Evolutionary conservation across 768 basidiomycete species (phyloP).

Genomic region (Chalciporus pseudorubinellus): DNA sequence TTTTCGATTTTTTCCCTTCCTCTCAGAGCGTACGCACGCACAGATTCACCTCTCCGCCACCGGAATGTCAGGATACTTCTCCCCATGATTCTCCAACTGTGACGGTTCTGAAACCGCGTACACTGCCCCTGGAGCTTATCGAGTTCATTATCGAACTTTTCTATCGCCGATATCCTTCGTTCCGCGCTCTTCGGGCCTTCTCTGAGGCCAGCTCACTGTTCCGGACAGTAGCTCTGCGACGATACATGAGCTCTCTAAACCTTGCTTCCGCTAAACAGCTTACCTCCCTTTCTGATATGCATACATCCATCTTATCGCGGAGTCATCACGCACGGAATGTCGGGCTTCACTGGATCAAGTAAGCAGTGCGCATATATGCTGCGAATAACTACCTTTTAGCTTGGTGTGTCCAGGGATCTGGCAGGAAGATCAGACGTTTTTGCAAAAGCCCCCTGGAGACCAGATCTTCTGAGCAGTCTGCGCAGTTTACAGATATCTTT

Average conservation of each 20-base stretch:
- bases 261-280: slow-evolving; percentile 21
- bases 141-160: slow-evolving; percentile 31
- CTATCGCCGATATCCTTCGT: slow-evolving; percentile 20
- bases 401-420: slow-evolving; percentile 16
- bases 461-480: slow-evolving; percentile 34
- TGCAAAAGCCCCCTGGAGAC: slow-evolving; percentile 25
- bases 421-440: slow-evolving; percentile 17
- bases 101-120: slow-evolving; percentile 3
- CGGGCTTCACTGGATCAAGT: slow-evolving; percentile 50
- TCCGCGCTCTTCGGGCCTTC: slow-evolving; percentile 37
- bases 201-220: slow-evolving; percentile 42
- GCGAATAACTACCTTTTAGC: background rate
- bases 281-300: slow-evolving; percentile 33
- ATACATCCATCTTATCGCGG: slow-evolving; percentile 27
- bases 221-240: slow-evolving; percentile 43
- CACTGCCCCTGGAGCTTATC: slow-evolving; percentile 32
- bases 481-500: slow-evolving; percentile 43
- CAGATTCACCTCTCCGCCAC: slow-evolving; percentile 24
- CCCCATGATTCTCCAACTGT: background rate
- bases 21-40: slow-evolving; percentile 13
- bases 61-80: slow-evolving; percentile 5
- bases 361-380: slow-evolving; percentile 27
- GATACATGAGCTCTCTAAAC: slow-evolving; percentile 25
- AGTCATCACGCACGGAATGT: slow-evolving; percentile 12
- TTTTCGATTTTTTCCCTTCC: slow-evolving; percentile 13